Percentiles rank a stretch among this genome's conserved stretches.
Conservation (phyloP, 805 yeast genomes). For the Saccharomyces kudriavzevii region DNA sequence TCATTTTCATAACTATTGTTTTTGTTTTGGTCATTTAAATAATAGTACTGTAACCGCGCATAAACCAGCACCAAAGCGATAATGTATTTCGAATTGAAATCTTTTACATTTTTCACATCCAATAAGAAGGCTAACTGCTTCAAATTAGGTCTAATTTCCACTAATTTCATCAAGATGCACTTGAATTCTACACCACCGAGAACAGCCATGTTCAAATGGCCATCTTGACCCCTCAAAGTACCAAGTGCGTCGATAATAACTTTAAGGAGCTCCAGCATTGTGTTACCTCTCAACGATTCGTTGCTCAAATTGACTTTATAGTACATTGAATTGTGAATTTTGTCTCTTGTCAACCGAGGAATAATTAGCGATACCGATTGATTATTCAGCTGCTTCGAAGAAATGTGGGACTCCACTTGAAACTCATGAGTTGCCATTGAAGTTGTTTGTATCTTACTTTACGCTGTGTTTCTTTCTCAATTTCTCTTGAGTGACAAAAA, state of each 20-base stretch:
- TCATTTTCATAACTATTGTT: slow-evolving; percentile 28
- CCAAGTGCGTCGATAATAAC: slow-evolving; percentile 25
- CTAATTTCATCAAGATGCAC: slow-evolving; percentile 66
- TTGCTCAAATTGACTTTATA: slow-evolving; percentile 24
- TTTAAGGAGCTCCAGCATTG: slow-evolving; percentile 17
- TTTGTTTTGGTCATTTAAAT: slow-evolving; percentile 5
- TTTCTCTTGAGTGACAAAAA: not conserved
- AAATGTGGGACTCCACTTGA: slow-evolving; percentile 24
- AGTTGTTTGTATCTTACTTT: not conserved
- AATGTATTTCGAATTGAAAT: slow-evolving; percentile 53
- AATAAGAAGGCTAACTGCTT: slow-evolving; percentile 16
- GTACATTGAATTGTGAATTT: slow-evolving; percentile 26
- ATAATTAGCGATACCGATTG: slow-evolving; percentile 29
- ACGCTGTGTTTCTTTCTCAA: not conserved
- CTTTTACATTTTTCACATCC: slow-evolving; percentile 38
- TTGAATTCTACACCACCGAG: slow-evolving; percentile 30
- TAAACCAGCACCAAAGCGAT: slow-evolving; percentile 53
- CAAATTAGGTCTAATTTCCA: slow-evolving; percentile 62
- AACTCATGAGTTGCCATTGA: slow-evolving; percentile 17
- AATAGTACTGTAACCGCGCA: slow-evolving; percentile 36
- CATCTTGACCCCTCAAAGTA: slow-evolving; percentile 9
- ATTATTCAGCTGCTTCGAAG: slow-evolving; percentile 25
- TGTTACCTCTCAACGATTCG: slow-evolving; percentile 24
- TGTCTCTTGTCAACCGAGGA: slow-evolving; percentile 27
- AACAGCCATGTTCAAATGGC: slow-evolving; percentile 10